phyloP scores from a whole-genome alignment of 805 yeast genomes.

The Yamadazyma paraphyllophila region DNA sequence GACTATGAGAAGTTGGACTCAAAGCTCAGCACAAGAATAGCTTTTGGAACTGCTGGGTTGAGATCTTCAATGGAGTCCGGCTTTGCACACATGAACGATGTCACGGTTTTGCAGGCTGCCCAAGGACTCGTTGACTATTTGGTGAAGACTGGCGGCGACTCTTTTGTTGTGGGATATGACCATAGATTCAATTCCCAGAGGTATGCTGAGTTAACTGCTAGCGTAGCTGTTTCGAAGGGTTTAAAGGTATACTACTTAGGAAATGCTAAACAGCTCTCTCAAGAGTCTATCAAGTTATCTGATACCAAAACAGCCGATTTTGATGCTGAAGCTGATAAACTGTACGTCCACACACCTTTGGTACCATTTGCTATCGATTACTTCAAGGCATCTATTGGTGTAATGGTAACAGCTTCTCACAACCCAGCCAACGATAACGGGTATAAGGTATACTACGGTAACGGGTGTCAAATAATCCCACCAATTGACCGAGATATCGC shows the following conservation, averaged over 20 bases:
- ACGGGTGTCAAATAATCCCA: constrained; percentile 94
- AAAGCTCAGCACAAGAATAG: constrained; percentile 57
- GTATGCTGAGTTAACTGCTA: constrained; percentile 78
- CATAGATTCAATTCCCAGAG: constrained; percentile 78
- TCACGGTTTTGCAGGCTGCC: constrained; percentile 86
- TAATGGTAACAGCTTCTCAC: constrained; percentile 91
- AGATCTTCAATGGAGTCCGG: constrained; percentile 91
- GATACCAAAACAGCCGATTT: background rate
- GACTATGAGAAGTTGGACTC: constrained; percentile 47
- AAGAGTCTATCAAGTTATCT: constrained; percentile 18
- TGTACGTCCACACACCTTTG: constrained; percentile 74
- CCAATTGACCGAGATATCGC: constrained; percentile 85
- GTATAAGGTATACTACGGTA: constrained; percentile 87
- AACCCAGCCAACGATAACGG: constrained; percentile 88
- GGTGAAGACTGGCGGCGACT: constrained; percentile 17
- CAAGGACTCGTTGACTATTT: constrained; percentile 69
- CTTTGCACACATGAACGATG: constrained; percentile 81
- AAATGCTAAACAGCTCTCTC: constrained; percentile 22
- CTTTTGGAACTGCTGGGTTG: constrained; percentile 93
- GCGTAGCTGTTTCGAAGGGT: constrained; percentile 67
- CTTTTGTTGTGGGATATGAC: constrained; percentile 85
- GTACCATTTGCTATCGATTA: constrained; percentile 84
- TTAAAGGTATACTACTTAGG: constrained; percentile 68
- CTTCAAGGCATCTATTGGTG: constrained; percentile 68
- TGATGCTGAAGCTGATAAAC: constrained; percentile 4